Base-by-base conservation (phyloP, 1,284 basidiomycete species). In the Xerocomus nothofagi region DNA sequence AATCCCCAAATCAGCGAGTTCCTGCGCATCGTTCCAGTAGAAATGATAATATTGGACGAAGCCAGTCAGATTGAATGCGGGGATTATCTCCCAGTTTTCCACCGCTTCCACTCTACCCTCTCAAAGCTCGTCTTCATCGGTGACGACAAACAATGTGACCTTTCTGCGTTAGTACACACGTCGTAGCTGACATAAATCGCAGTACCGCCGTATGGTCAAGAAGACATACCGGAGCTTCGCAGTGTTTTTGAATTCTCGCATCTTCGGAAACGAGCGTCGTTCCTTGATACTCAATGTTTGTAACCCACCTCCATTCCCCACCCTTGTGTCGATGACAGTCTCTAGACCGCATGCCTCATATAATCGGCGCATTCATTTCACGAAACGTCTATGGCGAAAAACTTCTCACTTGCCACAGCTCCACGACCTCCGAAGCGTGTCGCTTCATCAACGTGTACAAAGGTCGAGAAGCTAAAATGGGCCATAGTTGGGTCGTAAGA, bases 71-170 rank as follows among this genome's bases (percentile, higher is more conserved):
- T 85, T 50, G 76, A 82, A 58, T 71, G 84, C 46, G 79, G 80
- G 32, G 71, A 80, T 47, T 89, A 86, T 57, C 49, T 83, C 15
- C 70, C 79, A 4, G 59, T 83, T 10, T 73, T 89, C 37, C 60
- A 70, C 15, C 61, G 55, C 12, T 83, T 77, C 54, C 58, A 63
- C 2, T 54, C 59, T 0, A 69, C 66, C 4, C 65, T 90, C 17
- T 68, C 71, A 20, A 89, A 88, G 56, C 63, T 85, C 1, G 82
- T 81, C 49, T 84, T 88, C 53, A 84, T 90, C 66, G 87, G 88
- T 9, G 87, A 90, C 70, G 73, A 86, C 57, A 85, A 81, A 57
- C 88, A 91, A 71, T 75, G 88, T 89, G 55, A 65, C 73, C 4
- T 48, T 20, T 71, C 30, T 40, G 42, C 48, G 5, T 38, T 21